Base-by-base conservation (phyloP, 441 rosid genomes). In the Populus hybrid region DNA sequence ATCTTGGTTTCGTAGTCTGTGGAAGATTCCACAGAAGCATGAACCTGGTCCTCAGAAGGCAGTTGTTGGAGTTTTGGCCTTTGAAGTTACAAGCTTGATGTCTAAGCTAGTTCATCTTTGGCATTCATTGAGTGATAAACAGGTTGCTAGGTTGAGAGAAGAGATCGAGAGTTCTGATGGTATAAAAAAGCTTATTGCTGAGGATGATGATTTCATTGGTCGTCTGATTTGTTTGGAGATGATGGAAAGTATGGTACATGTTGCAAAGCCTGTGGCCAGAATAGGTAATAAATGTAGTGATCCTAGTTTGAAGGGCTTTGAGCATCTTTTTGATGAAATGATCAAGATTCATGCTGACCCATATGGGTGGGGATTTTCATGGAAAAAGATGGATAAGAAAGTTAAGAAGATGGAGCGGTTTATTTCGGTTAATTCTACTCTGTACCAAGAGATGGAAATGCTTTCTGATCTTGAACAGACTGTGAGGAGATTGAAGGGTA, bases 401-500 rank as follows among this genome's bases (percentile, higher is more conserved):
- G 91, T 85, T 20, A 94, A 89, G 89, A 94, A 92, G 86, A 93
- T 96, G 97, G 97, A 92, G 78, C 90, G 85, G 28, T 94, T 89
- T 66, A 87, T 96, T 77, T 89, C 90, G 0, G 82, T 87, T 11
- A 96, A 94, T 81, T 92, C 92, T 3, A 88, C 82, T 75, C 82
- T 96, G 76, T 93, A 94, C 77, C 98, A 93, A 80, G 99, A 93
- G 88, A 93, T 91, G 92, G 98, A 96, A 86, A 81, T 91, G 82
- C 88, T 96, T 12, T 81, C 87, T 0, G 98, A 94, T 78, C 86
- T 89, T 57, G 95, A 93, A 70, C 99, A 94, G 87, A 89, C 93
- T 76, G 81, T 88, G 26, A 94, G 82, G 86, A 89, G 98, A 81
- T 87, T 92, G 95, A 84, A 75, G 87, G 80, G 81, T 71, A 83